Percentiles rank a stretch among this genome's conserved stretches.
These are phyloP conservation scores for Boletus sp. DNA, from an alignment of 768 basidiomycete species.

Conservation along the genomic window DNA sequence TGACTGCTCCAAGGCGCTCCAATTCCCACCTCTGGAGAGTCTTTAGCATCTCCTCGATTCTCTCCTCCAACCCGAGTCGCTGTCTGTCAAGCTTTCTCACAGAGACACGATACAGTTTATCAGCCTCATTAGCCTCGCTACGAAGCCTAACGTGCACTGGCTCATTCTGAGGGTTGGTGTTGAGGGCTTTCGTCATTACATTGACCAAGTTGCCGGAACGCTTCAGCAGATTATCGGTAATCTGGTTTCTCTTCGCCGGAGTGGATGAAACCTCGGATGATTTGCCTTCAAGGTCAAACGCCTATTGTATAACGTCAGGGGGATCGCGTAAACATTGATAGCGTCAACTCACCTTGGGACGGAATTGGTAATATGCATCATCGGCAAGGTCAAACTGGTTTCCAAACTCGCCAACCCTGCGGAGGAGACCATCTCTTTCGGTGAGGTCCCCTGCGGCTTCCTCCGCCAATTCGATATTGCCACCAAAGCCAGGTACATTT, in stretches of 20 bases:
- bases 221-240: constrained; percentile 60
- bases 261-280: constrained; percentile 19
- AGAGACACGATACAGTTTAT: constrained; percentile 73
- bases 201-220: constrained; percentile 68
- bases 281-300: constrained; percentile 31
- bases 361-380: constrained; percentile 83
- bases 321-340: constrained; percentile 18
- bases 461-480: constrained; percentile 75
- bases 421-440: constrained; percentile 53
- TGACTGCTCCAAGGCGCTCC: constrained; percentile 79
- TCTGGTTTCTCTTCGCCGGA: constrained; percentile 33
- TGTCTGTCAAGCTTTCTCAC: constrained; percentile 84
- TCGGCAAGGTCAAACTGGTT: constrained; percentile 77
- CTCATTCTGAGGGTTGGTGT: constrained; percentile 47
- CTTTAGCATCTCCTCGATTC: constrained; percentile 80
- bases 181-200: constrained; percentile 72
- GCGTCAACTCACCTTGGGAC: constrained; percentile 58
- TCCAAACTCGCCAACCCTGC: constrained; percentile 80
- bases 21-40: constrained; percentile 80
- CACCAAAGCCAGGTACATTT: constrained; percentile 75
- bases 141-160: constrained; percentile 69
- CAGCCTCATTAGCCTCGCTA: constrained; percentile 78
- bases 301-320: constrained; percentile 22
- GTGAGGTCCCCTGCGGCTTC: constrained; percentile 59
- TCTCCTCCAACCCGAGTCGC: constrained; percentile 82